phyloP scores from a whole-genome alignment of 2,329 filamentous ascomycete genomes.

The Sclerotinia spermophila region DNA sequence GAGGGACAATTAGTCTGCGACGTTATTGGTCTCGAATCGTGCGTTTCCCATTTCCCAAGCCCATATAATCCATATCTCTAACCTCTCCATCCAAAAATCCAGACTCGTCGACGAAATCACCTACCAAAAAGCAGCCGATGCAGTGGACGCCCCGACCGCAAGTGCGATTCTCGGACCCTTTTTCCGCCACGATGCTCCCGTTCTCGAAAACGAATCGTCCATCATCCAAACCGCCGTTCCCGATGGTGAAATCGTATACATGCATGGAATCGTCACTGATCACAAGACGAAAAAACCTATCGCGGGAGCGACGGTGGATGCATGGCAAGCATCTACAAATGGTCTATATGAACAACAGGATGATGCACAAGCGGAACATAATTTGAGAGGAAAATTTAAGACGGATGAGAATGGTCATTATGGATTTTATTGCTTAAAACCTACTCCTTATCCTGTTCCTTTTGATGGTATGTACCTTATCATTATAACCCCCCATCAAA shows the following conservation, averaged over 20 bases:
- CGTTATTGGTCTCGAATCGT: constrained; percentile 60
- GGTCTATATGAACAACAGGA: constrained; percentile 59
- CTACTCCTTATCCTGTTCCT: constrained; percentile 41
- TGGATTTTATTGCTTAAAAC: constrained; percentile 47
- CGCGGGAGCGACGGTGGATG: constrained; percentile 53
- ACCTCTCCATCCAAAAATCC: too few relatives aligned
- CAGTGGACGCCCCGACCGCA: constrained; percentile 44
- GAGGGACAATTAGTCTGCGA: constrained; percentile 62
- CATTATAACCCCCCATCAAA: not conserved
- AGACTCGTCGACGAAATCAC: constrained; percentile 41
- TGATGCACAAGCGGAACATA: constrained; percentile 55
- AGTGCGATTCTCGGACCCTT: constrained; percentile 64
- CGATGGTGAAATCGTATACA: constrained; percentile 49
- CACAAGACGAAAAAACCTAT: constrained; percentile 53
- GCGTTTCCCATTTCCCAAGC: constrained; percentile 28
- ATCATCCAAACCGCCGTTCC: constrained; percentile 49
- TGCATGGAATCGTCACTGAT: constrained; percentile 56
- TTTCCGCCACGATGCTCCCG: constrained; percentile 56
- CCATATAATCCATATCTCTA: not conserved
- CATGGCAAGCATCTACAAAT: constrained; percentile 64
- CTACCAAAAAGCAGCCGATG: constrained; percentile 30
- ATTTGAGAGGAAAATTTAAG: constrained; percentile 59
- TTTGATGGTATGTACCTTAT: constrained; percentile 31
- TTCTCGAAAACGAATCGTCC: constrained; percentile 51
- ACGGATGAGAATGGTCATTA: constrained; percentile 57